Evolutionary conservation across 2,329 filamentous ascomycete species (phyloP), one percentile per base, ranked within the genome.

Genomic region (Hypoxylon sp.): DNA sequence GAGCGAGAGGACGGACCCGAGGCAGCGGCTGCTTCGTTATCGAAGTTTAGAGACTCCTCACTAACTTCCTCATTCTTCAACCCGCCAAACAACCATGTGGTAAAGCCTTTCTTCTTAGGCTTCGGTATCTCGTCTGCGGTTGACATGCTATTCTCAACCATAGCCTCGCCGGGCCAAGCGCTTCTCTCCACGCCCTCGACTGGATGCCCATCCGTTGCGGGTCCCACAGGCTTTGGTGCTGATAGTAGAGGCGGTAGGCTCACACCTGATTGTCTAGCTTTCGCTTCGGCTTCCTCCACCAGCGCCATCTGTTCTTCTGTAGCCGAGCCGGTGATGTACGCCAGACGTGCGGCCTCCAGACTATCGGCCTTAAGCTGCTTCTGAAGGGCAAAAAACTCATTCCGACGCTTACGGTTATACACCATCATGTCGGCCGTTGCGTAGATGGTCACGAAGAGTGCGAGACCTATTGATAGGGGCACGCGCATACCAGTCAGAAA

Each of bases 371-470:
- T 83, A 75, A 88, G 80, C 67, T 83, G 80, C 78, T 83, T 83
- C 75, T 88, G 86, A 60, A 86, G 81, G 65, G 86, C 84, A 74
- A 86, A 75, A 81, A 88, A 90, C 77, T 90, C 87, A 75, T 79
- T 80, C 75, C 86, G 87, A 74, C 87, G 86, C 79, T 86, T 84
- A 74, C 85, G 85, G 82, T 90, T 90, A 79, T 87, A 86, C 59
- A 83, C 81, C 67, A 89, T 81, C 87, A 90, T 90, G 78, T 90
- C 87, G 81, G 83, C 85, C 17, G 87, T 85, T 37, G 87, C 88
- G 81, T 89, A 90, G 68, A 84, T 80, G 60, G 86, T 88, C 44
- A 87, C 81, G 29, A 89, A 80, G 70, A 83, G 82, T 67, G 86
- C 86, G 67, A 89, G 81, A 54, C 82, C 87, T 88, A 65, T 60